phyloP scores from a whole-genome alignment of 148 eudicot species.

The Rhododendron ovatum region DNA sequence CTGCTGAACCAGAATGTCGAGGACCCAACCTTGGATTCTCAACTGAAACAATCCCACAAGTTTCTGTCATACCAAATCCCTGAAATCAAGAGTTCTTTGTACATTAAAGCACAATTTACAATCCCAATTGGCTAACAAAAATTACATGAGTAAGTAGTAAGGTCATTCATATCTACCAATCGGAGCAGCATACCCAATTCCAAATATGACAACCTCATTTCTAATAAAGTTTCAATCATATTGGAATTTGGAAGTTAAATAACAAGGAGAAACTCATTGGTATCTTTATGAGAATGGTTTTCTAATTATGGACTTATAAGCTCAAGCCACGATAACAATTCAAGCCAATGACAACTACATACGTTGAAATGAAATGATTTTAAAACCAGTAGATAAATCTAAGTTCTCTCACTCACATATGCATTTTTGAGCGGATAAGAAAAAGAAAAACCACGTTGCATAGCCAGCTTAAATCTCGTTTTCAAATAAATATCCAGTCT shows the following conservation, averaged over 20 bases:
- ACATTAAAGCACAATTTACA: neutral
- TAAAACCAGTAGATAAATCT: neutral
- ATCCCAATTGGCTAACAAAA: neutral
- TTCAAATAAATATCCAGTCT: neutral
- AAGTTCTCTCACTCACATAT: neutral
- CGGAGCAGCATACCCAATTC: neutral
- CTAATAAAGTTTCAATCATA: neutral
- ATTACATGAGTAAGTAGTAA: neutral
- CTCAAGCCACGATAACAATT: neutral
- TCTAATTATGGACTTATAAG: neutral
- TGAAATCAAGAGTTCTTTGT: conserved; percentile 23
- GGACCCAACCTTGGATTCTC: conserved; percentile 47
- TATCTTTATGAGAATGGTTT: neutral
- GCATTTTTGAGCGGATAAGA: neutral
- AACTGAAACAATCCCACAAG: conserved; percentile 53
- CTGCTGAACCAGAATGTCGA: conserved; percentile 70
- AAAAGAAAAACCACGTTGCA: neutral
- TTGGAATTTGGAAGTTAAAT: neutral
- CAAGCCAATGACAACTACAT: neutral
- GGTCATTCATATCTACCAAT: neutral
- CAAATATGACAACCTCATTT: neutral
- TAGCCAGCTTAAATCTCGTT: neutral
- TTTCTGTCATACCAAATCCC: conserved; percentile 94
- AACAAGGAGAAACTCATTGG: neutral
- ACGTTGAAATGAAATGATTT: neutral